Conservation (phyloP, 108 stramenopile species). For the Stephanodiscus triporus region DNA sequence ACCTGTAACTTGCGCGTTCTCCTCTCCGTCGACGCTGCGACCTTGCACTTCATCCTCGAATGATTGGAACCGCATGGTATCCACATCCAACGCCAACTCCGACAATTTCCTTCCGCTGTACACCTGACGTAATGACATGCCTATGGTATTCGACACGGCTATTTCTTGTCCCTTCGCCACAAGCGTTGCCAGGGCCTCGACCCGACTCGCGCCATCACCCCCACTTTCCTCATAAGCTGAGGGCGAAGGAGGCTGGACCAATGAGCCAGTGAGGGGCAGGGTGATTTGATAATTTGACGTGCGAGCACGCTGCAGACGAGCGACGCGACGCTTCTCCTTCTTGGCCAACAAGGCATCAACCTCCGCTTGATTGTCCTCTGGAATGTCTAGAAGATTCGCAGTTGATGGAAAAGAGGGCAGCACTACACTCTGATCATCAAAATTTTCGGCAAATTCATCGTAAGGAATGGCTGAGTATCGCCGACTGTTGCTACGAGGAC, state of each 20-base stretch:
- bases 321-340: slow-evolving; percentile 46
- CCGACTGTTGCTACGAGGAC: slow-evolving; percentile 23
- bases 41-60: slow-evolving; percentile 54
- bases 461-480: slow-evolving; percentile 49
- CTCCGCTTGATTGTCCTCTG: slow-evolving; percentile 42
- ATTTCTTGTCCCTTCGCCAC: slow-evolving; percentile 51
- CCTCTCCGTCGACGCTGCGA: slow-evolving; percentile 17
- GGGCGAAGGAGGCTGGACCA: slow-evolving; percentile 12
- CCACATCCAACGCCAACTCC: slow-evolving; percentile 60
- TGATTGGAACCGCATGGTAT: slow-evolving; percentile 58
- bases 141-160: slow-evolving; percentile 47
- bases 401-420: slow-evolving; percentile 10
- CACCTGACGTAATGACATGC: slow-evolving; percentile 65
- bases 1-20: slow-evolving; percentile 9
- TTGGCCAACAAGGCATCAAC: slow-evolving; percentile 53
- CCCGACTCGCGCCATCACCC: not conserved
- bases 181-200: slow-evolving; percentile 29
- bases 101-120: slow-evolving; percentile 57
- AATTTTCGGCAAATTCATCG: slow-evolving; percentile 26
- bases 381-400: slow-evolving; percentile 16
- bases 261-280: slow-evolving; percentile 38
- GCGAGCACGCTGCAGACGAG: slow-evolving; percentile 15
- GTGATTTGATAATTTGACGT: slow-evolving; percentile 52
- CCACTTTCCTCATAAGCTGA: not conserved
- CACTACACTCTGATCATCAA: not conserved